Evolutionary conservation across 176 grass and related monocot genomes (phyloP), one percentile per base, ranked within the genome.

Genomic region (Lolium multiflorum): DNA sequence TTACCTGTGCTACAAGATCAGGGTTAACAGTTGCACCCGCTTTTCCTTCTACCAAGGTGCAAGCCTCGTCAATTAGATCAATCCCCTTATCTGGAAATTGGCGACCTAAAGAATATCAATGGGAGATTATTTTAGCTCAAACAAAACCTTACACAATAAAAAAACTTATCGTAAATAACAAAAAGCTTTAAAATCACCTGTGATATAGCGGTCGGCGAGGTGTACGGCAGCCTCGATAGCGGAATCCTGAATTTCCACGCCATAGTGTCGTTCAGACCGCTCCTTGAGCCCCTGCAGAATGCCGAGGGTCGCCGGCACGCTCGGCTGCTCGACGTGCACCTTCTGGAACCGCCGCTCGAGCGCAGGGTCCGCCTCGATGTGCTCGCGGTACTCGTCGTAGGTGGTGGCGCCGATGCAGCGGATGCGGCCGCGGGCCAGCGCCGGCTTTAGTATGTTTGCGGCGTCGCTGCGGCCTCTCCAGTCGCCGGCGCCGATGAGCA

Each of bases 151-250:
- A 35, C 31, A 3, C 31, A 35, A 35, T 35, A 35, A 35, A 35
- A 35, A 35, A 35, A 3, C 31, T 35, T 35, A 35, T 35, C 31
- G 31, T 3, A 35, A 35, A 35, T 35, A 35, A 35, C 31, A 35
- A 44, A 44, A 44, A 5, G 26, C 16, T 71, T n/a, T 4, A 52
- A 50, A 50, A 50, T 71, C 49, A 77, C 75, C 76, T 9, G 76
- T 82, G 58, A 83, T 73, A 9, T 83, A 83, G 63, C 81, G 81
- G 41, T 35, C 63, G 4, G 81, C 57, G 11, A 83, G 81, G 11
- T 24, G 17, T 7, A 56, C 59, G 5, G 81, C 81, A 3, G 81
- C 64, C 1, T 55, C 65, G 7, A 83, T 4, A 13, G 81, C 81
- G 4, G 48, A 43, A 11, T 72, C 81, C 49, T 59, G 16, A 0